phyloP scores from a whole-genome alignment of 148 eudicot species.

The Dysphania ambrosioides region DNA sequence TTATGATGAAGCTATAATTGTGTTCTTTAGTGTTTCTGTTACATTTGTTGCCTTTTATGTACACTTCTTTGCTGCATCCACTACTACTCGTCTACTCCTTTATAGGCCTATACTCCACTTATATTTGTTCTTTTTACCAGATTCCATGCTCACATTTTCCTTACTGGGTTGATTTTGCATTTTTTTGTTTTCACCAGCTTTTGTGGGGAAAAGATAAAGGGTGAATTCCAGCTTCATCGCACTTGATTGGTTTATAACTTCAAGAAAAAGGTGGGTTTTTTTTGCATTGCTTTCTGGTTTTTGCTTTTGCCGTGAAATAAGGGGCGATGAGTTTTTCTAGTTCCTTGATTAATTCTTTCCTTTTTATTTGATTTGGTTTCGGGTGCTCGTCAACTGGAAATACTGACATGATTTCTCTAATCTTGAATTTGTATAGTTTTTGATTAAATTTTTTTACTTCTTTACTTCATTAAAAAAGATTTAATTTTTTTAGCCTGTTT shows the following conservation, averaged over 20 bases:
- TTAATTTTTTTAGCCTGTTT: not conserved
- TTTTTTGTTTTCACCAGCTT: slow-evolving; percentile 10
- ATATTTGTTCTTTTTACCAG: slow-evolving; percentile 9
- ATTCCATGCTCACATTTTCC: slow-evolving; percentile 13
- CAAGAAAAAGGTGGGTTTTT: slow-evolving; percentile 6
- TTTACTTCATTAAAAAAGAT: not conserved
- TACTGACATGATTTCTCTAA: not conserved
- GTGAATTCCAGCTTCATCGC: slow-evolving; percentile 4
- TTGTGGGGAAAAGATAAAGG: slow-evolving; percentile 13
- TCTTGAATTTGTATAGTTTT: not conserved
- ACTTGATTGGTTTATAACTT: slow-evolving; percentile 2
- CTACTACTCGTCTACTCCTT: too few species aligned
- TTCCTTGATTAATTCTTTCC: slow-evolving; percentile 13
- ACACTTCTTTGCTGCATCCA: slow-evolving; percentile 21
- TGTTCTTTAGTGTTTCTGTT: slow-evolving; percentile 13
- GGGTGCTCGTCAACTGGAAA: not conserved
- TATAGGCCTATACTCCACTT: too few species aligned
- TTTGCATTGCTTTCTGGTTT: slow-evolving; percentile 22
- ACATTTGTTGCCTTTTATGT: slow-evolving; percentile 8
- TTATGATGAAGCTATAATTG: slow-evolving; percentile 11
- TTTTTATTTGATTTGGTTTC: slow-evolving; percentile 9
- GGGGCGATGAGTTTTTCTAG: not conserved
- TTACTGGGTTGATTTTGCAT: slow-evolving; percentile 14
- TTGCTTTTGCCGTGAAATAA: slow-evolving; percentile 3
- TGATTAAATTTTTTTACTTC: too few species aligned